Evolutionary conservation across 1,284 basidiomycete genomes (phyloP), one percentile per base, ranked within the genome.

Genomic region (Ganoderma lingzhi): DNA sequence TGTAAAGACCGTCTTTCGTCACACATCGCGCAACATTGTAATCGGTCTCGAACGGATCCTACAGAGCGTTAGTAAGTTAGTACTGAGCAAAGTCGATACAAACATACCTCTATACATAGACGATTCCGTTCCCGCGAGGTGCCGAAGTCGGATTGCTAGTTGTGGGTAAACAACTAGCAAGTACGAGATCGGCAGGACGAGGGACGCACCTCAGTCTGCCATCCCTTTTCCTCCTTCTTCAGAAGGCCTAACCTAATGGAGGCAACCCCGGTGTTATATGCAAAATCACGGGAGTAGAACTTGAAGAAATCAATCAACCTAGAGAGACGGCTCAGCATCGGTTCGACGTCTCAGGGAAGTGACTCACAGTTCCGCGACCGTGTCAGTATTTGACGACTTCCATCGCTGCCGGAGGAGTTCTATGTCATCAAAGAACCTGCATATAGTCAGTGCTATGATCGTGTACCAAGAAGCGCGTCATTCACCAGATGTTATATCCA

Each of bases 21-120:
- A 99, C 97, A 73, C 97, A 99, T 72, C 97, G 88, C 3, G 96
- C 93, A 58, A 99, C 97, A 76, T 99, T 99, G 84, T 95, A 99
- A 75, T 96, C 92, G 48, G 87, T 88, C 80, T 99, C 97, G 79
- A 99, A 99, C 1, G 97, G 97, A 82, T 99, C 97, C 92, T 98
- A 72, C 68, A 41, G 68, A 63, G 63, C 44, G 67, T 74, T 66
- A 75, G 63, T 70, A 45, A 68, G 56, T 58, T 55, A 15, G 67
- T 59, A 65, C 39, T 8, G 17, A 10, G 32, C 59, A 3, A 32
- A 15, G 19, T 23, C 5, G 19, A 45, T 44, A 48, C 68, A 37
- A 1, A 74, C 84, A 65, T 70, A 95, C 95, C 86, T 98, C 96
- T 79, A 98, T 96, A 80, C 96, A 98, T 67, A 98, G 86, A 67